phyloP scores from a whole-genome alignment of 441 rosid species.

The Pelargonium myrrhifolium region DNA sequence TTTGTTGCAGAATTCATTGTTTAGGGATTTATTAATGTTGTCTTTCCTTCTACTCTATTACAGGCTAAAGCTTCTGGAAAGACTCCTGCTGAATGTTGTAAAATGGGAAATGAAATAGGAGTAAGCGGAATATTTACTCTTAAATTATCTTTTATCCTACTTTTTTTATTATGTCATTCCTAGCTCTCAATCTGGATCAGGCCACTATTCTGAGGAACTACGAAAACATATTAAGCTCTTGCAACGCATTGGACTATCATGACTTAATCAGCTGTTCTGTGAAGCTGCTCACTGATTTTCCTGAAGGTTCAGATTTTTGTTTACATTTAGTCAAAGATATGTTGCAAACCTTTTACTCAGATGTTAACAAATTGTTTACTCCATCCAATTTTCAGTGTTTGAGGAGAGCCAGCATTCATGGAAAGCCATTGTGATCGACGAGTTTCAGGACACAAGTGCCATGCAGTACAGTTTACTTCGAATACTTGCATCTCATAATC shows the following conservation, averaged over 20 bases:
- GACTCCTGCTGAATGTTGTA: conserved; percentile 53
- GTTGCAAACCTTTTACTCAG: conserved; percentile 13
- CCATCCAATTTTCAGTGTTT: conserved; percentile 41
- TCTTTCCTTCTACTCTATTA: conserved; percentile 14
- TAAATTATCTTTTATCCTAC: conserved; percentile 19
- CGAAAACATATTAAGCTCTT: conserved; percentile 57
- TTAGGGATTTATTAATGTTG: background rate
- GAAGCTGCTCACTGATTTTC: conserved; percentile 64
- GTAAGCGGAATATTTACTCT: conserved; percentile 44
- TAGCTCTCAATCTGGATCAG: conserved; percentile 41
- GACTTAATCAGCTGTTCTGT: conserved; percentile 83
- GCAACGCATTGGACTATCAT: conserved; percentile 93
- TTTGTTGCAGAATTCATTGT: background rate
- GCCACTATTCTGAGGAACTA: conserved; percentile 70
- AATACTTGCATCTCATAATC: conserved; percentile 68
- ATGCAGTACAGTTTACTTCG: conserved; percentile 74
- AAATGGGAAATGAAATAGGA: conserved; percentile 66
- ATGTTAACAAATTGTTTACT: conserved; percentile 18
- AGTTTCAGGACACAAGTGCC: conserved; percentile 94
- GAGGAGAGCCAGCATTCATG: conserved; percentile 69
- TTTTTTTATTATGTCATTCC: conserved; percentile 28
- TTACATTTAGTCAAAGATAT: conserved; percentile 9
- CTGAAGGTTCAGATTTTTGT: conserved; percentile 55
- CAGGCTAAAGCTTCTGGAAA: conserved; percentile 94
- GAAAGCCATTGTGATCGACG: conserved; percentile 83